Conservation (phyloP, 306 rosid species). For the Dryas drummondii region DNA sequence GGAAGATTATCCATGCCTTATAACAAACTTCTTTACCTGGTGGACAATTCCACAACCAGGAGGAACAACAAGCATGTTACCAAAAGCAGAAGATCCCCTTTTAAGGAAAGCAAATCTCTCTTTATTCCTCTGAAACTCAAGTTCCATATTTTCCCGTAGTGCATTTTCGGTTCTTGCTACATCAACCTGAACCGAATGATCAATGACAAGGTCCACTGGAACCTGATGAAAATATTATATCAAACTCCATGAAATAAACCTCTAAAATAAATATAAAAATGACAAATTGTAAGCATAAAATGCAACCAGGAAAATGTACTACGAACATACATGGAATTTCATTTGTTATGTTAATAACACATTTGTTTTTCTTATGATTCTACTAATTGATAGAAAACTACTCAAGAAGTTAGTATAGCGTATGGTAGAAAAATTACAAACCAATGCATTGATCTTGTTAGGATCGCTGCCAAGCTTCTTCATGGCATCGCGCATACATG, state of each 20-base stretch:
- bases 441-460: conserved; percentile 86
- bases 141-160: conserved; percentile 88
- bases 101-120: conserved; percentile 95
- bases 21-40: conserved; percentile 55
- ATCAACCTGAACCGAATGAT: conserved; percentile 96
- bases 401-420: background rate
- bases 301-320: too few species aligned
- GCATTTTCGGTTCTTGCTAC: conserved; percentile 80
- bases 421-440: conserved; percentile 18
- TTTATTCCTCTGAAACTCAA: conserved; percentile 80
- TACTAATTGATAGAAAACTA: background rate
- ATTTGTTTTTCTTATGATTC: too few species aligned
- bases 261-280: conserved; percentile 21
- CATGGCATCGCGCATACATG: conserved; percentile 98
- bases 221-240: conserved; percentile 38
- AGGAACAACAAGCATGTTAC: conserved; percentile 90
- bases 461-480: conserved; percentile 90
- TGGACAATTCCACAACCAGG: conserved; percentile 96
- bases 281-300: background rate
- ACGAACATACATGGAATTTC: background rate
- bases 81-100: conserved; percentile 93
- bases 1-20: too few species aligned
- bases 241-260: too few species aligned
- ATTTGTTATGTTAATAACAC: too few species aligned
- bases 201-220: conserved; percentile 89